These are phyloP conservation scores for Eucalyptus fibrosa DNA, from an alignment of 345 rosid genomes.

Conservation along the genomic window DNA sequence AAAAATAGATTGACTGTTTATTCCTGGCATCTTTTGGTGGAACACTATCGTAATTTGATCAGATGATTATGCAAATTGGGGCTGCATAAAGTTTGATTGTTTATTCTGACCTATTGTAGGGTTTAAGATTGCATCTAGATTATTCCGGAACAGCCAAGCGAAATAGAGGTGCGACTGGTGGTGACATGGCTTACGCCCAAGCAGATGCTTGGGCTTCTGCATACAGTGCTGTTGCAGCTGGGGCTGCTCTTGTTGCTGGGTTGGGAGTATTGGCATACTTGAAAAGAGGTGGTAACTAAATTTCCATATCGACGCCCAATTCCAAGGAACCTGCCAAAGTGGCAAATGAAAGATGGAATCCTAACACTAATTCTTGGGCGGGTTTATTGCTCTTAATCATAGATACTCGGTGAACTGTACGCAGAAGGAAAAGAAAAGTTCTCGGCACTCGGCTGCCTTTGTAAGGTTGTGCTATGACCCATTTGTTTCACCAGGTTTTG, in stretches of 20 bases:
- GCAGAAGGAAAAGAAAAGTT: not conserved
- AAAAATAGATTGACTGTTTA: not conserved
- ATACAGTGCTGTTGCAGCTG: conserved; percentile 80
- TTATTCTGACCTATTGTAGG: conserved; percentile 29
- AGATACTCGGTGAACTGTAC: not conserved
- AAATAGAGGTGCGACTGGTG: conserved; percentile 28
- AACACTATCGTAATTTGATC: not conserved
- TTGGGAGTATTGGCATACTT: conserved; percentile 79
- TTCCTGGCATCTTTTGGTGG: not conserved
- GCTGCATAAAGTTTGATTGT: not conserved
- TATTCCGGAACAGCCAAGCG: conserved; percentile 32
- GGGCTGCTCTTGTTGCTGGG: conserved; percentile 89
- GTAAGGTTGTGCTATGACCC: not conserved
- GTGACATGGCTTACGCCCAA: conserved; percentile 41
- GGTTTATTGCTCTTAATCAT: not conserved
- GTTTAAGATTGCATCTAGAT: conserved; percentile 84
- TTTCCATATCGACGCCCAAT: not conserved
- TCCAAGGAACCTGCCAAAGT: not conserved
- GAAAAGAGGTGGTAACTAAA: conserved; percentile 30
- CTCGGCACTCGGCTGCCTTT: not conserved
- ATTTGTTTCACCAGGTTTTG: not conserved
- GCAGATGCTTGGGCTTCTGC: conserved; percentile 88
- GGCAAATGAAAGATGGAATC: not conserved
- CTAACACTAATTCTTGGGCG: not conserved
- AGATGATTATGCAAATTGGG: not conserved